Evolutionary conservation across 148 eudicot species (phyloP), one percentile per base, ranked within the genome.

Genomic region (Rhododendron vialii): DNA sequence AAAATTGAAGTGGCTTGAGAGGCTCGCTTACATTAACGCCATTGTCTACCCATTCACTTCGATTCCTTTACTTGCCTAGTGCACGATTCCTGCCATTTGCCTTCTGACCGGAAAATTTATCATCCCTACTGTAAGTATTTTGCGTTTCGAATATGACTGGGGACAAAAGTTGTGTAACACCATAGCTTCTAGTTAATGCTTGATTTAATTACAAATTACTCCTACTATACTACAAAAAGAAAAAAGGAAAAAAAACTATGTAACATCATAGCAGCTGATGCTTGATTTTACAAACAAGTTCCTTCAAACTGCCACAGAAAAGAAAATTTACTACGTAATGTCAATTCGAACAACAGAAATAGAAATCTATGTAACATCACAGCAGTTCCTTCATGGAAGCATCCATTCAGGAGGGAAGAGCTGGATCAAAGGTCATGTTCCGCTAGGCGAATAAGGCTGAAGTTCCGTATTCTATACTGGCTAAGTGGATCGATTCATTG

Each of bases 81-180:
- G 99, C 90, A 93, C 95, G 36, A 92, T 95, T 80, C 99, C 99
- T 20, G 99, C 98, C 50, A 94, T 97, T 85, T 97, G 99, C 87
- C 98, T 97, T 89, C 95, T 95, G 55, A 97, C 99, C 0, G 98
- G 99, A 82, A 97, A 97, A 89, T 97, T 97, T 88, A 97, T 95
- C 33, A 94, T 97, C 88, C 99, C 99, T 85, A 95, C 98, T 63
- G 99, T 95, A 92, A 93, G 98, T 89, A 73, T 3, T 30, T 5
- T 12, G 4, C 8, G 7, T 33, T 30, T 30, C 7, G 8, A 14
- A 4, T 22, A 50, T 79, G 15, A 15, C 69, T 48, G 76, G 38
- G 20, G 3, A 71, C 7, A 30, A 71, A 4, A 30, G 14, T 7
- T 71, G 0, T 13, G 76, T 30, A 13, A 30, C 38, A 71, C 8